phyloP scores from a whole-genome alignment of 2,329 filamentous ascomycete species.

The Colletotrichum abscissum region DNA sequence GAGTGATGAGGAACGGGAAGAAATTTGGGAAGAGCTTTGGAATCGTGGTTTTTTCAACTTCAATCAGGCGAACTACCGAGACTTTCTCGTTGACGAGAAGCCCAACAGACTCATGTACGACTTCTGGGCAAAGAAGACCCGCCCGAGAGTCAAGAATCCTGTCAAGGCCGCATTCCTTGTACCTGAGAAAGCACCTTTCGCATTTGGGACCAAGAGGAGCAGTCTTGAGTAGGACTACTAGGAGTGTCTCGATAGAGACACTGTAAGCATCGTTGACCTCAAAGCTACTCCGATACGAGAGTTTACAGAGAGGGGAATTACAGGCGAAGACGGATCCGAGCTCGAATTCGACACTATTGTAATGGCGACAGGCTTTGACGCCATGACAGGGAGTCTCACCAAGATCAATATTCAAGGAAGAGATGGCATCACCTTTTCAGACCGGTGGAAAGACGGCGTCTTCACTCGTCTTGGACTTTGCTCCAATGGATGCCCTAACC shows the following conservation, averaged over 20 bases:
- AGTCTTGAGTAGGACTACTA: constrained; percentile 61
- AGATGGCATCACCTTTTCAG: constrained; percentile 41
- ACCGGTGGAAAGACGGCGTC: constrained; percentile 46
- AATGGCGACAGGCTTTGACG: constrained; percentile 48
- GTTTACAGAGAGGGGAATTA: constrained; percentile 53
- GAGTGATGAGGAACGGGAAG: constrained; percentile 53
- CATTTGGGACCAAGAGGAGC: constrained; percentile 58
- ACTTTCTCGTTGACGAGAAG: constrained; percentile 52
- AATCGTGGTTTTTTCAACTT: constrained; percentile 56
- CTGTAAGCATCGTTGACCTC: constrained; percentile 58
- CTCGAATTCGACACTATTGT: constrained; percentile 50
- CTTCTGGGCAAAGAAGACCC: constrained; percentile 59
- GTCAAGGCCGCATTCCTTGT: constrained; percentile 56
- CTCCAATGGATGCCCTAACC: constrained; percentile 36
- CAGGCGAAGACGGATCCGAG: constrained; percentile 48
- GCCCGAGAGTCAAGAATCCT: constrained; percentile 56
- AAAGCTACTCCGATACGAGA: constrained; percentile 53
- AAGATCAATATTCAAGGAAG: constrained; percentile 45
- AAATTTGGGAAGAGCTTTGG: constrained; percentile 57
- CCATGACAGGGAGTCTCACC: constrained; percentile 46
- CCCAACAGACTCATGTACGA: constrained; percentile 58
- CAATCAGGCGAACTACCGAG: constrained; percentile 58
- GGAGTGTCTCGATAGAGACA: constrained; percentile 58
- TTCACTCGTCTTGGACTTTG: constrained; percentile 42
- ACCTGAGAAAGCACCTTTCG: constrained; percentile 55